A percentile compares a stretch with the other conserved stretches of the same genome.
phyloP scores from a whole-genome alignment of 805 yeast genomes.

The Ogataea dorogensis region DNA sequence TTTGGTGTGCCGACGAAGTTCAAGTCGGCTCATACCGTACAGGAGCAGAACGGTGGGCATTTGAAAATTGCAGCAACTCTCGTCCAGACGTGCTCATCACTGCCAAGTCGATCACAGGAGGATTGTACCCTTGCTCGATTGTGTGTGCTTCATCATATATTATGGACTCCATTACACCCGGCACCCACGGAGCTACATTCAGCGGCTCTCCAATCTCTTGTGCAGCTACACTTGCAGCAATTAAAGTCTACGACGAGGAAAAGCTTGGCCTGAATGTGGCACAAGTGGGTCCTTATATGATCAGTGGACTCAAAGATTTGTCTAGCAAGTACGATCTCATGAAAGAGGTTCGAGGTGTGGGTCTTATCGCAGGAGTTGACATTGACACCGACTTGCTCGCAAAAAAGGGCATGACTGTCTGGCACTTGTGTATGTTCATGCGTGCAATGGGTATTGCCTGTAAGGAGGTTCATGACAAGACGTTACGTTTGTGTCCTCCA shows the following conservation, averaged over 20 bases:
- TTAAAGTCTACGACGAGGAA: slow-evolving; percentile 29
- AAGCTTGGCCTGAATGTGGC: slow-evolving; percentile 24
- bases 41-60: slow-evolving; percentile 37
- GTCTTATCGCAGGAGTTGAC: slow-evolving; percentile 27
- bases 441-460: slow-evolving; percentile 29
- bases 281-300: slow-evolving; percentile 20
- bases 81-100: slow-evolving; percentile 29
- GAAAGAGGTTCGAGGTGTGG: slow-evolving; percentile 26
- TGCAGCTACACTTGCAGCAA: slow-evolving; percentile 27
- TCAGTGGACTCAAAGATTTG: slow-evolving; percentile 20
- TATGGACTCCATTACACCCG: slow-evolving; percentile 28
- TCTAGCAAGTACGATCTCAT: slow-evolving; percentile 19
- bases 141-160: slow-evolving; percentile 25
- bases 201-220: slow-evolving; percentile 31
- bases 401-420: slow-evolving; percentile 16
- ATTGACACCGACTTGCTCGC: slow-evolving; percentile 17
- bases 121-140: slow-evolving; percentile 27
- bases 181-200: slow-evolving; percentile 32
- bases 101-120: slow-evolving; percentile 33
- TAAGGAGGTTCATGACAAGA: slow-evolving; percentile 26
- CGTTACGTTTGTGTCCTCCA: slow-evolving; percentile 27
- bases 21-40: slow-evolving; percentile 38
- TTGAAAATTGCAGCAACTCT: slow-evolving; percentile 31
- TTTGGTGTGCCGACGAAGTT: slow-evolving; percentile 38
- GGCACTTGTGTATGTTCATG: slow-evolving; percentile 30